Evolutionary conservation across 78 protist genomes (phyloP).

Genomic region (Anaeramoeba flamelloides): DNA sequence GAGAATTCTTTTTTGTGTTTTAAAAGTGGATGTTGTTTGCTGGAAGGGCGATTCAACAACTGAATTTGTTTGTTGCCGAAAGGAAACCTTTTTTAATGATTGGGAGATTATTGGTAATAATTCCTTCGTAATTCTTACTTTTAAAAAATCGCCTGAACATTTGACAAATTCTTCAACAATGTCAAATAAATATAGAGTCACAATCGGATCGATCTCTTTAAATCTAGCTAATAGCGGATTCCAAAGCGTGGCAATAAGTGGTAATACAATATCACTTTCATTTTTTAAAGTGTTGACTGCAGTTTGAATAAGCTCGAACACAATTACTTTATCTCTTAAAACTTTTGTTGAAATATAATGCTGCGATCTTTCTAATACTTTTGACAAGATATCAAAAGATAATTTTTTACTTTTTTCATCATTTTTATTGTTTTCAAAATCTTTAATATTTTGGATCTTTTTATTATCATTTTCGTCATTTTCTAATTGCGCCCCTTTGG

Average conservation of each 20-base stretch:
- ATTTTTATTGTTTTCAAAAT: too few species aligned
- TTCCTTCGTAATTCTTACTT: not conserved
- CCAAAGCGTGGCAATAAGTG: not conserved
- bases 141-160: not conserved
- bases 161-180: not conserved
- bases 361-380: not conserved
- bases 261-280: not conserved
- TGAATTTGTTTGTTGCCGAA: too few species aligned
- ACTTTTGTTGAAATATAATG: not conserved
- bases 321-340: not conserved
- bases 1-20: not conserved
- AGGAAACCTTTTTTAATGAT: not conserved
- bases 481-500: not conserved
- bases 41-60: not conserved
- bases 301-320: not conserved
- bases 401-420: not conserved
- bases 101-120: not conserved
- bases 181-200: not conserved
- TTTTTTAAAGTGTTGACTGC: not conserved
- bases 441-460: too few species aligned
- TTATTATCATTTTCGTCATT: not conserved
- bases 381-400: not conserved
- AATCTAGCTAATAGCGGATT: not conserved
- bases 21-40: not conserved
- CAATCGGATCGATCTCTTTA: not conserved